These are phyloP conservation scores for Colletotrichum sp. DNA, from an alignment of 2,329 filamentous ascomycete species.

Conservation along the genomic window DNA sequence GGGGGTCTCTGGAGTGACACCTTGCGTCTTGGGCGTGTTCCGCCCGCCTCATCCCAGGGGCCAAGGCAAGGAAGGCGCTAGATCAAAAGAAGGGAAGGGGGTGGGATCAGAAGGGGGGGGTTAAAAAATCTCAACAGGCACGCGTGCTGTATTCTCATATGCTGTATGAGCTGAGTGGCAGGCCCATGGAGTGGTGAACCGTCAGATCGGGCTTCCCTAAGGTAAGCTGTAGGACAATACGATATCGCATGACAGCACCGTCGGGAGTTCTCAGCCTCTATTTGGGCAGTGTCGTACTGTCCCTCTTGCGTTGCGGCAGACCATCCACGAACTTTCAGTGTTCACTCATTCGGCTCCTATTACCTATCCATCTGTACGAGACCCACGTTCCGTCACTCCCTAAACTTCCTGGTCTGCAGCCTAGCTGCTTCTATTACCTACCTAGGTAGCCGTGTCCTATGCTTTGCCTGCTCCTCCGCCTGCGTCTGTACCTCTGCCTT, in stretches of 20 bases:
- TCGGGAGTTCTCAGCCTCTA: background rate
- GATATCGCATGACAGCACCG: background rate
- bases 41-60: constrained; percentile 15
- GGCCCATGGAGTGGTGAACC: background rate
- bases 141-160: background rate
- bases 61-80: background rate
- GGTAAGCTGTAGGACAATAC: background rate
- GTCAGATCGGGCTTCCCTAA: background rate
- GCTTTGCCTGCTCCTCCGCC: background rate
- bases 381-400: constrained; percentile 1
- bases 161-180: background rate
- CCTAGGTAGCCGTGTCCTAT: background rate
- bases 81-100: background rate
- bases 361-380: constrained; percentile 13
- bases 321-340: background rate
- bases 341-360: background rate
- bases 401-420: background rate
- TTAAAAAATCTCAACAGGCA: background rate
- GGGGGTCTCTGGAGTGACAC: background rate
- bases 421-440: background rate
- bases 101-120: background rate
- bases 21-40: constrained; percentile 7
- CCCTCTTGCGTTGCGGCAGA: background rate
- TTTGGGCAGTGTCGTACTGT: background rate
- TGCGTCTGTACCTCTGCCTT: background rate